Conservation (phyloP, 768 basidiomycete species). For the Lactarius sp. region DNA sequence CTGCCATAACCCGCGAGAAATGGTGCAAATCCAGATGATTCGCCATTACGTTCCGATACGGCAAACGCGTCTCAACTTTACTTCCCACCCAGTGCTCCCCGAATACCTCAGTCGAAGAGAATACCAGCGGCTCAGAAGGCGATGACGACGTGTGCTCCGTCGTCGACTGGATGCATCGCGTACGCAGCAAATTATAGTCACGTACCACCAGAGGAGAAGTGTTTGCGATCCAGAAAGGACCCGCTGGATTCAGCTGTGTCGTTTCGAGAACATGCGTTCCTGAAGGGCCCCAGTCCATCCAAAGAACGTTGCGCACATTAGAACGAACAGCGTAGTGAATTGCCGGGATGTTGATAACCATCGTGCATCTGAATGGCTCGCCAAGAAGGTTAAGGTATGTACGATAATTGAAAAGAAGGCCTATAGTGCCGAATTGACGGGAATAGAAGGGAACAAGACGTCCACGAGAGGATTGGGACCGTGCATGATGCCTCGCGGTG, state of each 20-base stretch:
- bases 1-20: background rate
- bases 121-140: background rate
- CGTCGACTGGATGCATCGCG: background rate
- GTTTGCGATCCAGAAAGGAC: conserved; percentile 1
- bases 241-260: background rate
- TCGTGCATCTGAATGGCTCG: background rate
- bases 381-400: background rate
- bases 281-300: conserved; percentile 5
- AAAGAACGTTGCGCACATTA: background rate
- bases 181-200: background rate
- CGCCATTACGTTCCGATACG: conserved; percentile 1
- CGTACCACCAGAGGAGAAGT: background rate
- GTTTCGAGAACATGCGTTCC: background rate
- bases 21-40: background rate
- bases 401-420: conserved; percentile 1
- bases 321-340: background rate
- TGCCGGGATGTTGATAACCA: background rate
- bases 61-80: background rate
- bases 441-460: conserved; percentile 4
- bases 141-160: background rate
- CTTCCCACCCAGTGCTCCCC: background rate
- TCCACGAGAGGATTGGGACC: background rate
- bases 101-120: background rate
- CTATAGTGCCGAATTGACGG: background rate
- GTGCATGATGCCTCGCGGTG: background rate